These are phyloP conservation scores for Baorangia bicolor DNA, from an alignment of 768 basidiomycete genomes.

Conservation along the genomic window DNA sequence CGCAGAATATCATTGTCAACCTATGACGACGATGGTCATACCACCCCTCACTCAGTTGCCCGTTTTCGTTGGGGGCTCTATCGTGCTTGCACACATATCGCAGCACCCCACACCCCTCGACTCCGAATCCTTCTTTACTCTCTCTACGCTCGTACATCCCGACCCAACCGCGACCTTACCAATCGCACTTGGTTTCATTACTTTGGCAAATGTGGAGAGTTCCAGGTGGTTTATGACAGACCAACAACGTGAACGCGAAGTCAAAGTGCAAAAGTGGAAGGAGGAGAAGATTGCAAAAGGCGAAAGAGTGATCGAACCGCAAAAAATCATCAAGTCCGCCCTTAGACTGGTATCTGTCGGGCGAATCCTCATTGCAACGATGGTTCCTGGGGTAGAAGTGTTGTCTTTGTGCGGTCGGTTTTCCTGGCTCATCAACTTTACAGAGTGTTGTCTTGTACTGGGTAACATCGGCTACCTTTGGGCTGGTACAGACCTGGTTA, in stretches of 20 bases:
- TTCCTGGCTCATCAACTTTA: conserved; percentile 6
- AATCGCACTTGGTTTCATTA: conserved; percentile 67
- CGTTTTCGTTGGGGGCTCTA: conserved; percentile 65
- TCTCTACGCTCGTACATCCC: conserved; percentile 66
- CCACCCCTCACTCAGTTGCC: conserved; percentile 71
- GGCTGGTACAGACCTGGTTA: conserved; percentile 71
- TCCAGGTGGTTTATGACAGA: conserved; percentile 70
- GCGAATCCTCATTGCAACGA: conserved; percentile 63
- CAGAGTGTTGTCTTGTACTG: conserved; percentile 71
- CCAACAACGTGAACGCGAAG: conserved; percentile 51
- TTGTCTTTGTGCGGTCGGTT: conserved; percentile 18
- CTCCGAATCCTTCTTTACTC: conserved; percentile 73
- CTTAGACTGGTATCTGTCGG: conserved; percentile 59
- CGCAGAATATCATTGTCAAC: conserved; percentile 54
- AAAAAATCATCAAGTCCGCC: conserved; percentile 51
- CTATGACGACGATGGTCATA: conserved; percentile 54
- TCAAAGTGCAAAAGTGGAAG: conserved; percentile 46
- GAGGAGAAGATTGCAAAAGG: conserved; percentile 43
- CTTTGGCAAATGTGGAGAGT: conserved; percentile 78
- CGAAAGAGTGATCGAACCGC: conserved; percentile 45
- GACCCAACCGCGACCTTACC: conserved; percentile 73
- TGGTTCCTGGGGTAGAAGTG: conserved; percentile 64
- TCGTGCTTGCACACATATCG: conserved; percentile 55
- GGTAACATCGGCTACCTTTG: conserved; percentile 74
- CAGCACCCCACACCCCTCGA: conserved; percentile 64